A percentile compares a stretch with the other conserved stretches of the same genome.
phyloP scores from a whole-genome alignment of 306 rosid species.

The Hippophae tibetana region DNA sequence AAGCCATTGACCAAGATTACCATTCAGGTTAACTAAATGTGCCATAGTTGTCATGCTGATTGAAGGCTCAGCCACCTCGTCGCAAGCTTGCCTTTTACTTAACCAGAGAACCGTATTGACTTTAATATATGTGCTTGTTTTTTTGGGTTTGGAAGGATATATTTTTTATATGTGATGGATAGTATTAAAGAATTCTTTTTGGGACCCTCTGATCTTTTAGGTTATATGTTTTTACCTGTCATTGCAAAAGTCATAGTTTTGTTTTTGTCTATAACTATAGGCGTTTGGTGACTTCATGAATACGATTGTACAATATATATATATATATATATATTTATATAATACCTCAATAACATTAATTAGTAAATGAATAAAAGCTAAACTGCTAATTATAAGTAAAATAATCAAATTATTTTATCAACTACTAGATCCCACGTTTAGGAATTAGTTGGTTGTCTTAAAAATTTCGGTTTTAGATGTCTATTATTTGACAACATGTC shows the following conservation, averaged over 20 bases:
- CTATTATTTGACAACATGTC: conserved; percentile 4
- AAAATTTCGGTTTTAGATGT: not conserved
- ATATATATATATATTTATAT: no score
- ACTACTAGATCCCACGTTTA: not conserved
- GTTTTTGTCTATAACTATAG: no score
- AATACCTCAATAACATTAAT: no score
- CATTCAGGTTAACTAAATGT: conserved; percentile 6
- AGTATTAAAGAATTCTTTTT: no score
- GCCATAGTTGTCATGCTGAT: conserved; percentile 1
- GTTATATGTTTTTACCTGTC: no score
- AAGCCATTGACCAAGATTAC: conserved; percentile 9
- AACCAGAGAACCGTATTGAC: conserved; percentile 9
- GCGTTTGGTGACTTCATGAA: no score
- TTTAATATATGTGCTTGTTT: not conserved
- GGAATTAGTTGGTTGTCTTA: conserved; percentile 5
- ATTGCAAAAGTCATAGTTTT: no score
- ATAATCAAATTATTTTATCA: no score
- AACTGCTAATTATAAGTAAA: not conserved
- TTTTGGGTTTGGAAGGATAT: not conserved
- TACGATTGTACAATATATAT: no score
- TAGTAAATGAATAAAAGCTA: no score
- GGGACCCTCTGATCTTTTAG: no score
- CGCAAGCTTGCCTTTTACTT: conserved; percentile 3
- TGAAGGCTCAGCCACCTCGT: not conserved
- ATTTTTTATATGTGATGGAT: not conserved